Percentiles rank a stretch among this genome's conserved stretches.
Evolutionary conservation across 2,329 filamentous ascomycete species (phyloP).

Genomic region (Clathrospora elynae): DNA sequence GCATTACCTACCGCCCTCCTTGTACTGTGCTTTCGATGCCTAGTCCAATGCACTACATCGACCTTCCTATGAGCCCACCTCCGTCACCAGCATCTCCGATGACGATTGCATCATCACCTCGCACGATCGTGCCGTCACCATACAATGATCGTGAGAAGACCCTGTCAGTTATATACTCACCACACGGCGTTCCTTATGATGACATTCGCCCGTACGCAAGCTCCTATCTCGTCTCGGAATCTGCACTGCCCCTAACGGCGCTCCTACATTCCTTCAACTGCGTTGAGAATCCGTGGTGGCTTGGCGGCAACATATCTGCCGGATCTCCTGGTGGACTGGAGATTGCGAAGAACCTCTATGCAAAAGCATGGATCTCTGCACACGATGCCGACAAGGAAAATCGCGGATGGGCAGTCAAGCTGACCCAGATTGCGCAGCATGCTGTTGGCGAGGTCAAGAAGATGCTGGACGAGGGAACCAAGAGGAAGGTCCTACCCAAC

Average conservation of each 20-base stretch:
- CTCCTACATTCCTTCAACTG: constrained; percentile 69
- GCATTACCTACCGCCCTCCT: constrained; percentile 72
- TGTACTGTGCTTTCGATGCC: constrained; percentile 45
- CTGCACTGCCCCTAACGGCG: constrained; percentile 65
- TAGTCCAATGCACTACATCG: constrained; percentile 42
- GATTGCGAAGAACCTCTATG: constrained; percentile 60
- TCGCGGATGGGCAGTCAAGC: constrained; percentile 57
- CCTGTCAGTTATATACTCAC: constrained; percentile 67
- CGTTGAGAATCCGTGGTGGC: constrained; percentile 64
- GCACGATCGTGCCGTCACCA: constrained; percentile 42
- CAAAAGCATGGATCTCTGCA: constrained; percentile 64
- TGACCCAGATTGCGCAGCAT: constrained; percentile 54
- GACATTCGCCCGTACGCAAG: constrained; percentile 62
- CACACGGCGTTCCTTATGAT: constrained; percentile 64
- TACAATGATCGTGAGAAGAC: constrained; percentile 50
- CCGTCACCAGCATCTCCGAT: constrained; percentile 40
- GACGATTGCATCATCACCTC: constrained; percentile 41
- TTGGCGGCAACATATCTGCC: constrained; percentile 63
- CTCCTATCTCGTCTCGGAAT: constrained; percentile 61
- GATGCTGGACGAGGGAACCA: constrained; percentile 30
- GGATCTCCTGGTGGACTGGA: constrained; percentile 63
- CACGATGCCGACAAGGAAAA: constrained; percentile 66
- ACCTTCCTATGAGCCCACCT: constrained; percentile 47
- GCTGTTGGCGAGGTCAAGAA: constrained; percentile 36
- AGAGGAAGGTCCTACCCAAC: constrained; percentile 13